These are phyloP conservation scores for Amaranthus tricolor DNA, from an alignment of 179 eudicot genomes.

Conservation along the genomic window DNA sequence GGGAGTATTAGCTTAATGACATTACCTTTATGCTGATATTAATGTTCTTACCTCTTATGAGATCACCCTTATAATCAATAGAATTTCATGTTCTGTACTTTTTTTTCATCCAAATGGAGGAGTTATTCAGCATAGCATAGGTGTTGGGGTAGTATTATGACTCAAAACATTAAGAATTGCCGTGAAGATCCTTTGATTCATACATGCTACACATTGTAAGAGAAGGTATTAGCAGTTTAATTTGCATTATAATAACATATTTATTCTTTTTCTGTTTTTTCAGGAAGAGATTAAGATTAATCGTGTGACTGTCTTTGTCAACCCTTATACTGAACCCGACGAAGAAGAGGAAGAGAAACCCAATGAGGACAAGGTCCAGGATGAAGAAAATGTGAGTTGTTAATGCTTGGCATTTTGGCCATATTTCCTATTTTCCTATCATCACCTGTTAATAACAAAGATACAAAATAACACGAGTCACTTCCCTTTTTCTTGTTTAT, in stretches of 20 bases:
- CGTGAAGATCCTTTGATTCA: not conserved
- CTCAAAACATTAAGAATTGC: not conserved
- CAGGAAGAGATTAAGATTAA: conserved; percentile 97
- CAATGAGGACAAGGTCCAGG: conserved; percentile 47
- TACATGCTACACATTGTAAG: not conserved
- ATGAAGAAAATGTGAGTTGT: conserved; percentile 73
- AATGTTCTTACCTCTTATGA: not conserved
- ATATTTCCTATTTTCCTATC: not conserved
- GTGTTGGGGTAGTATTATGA: not conserved
- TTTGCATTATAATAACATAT: conserved; percentile 8
- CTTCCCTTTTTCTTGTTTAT: not conserved
- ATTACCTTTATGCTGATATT: not conserved
- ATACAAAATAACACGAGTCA: not conserved
- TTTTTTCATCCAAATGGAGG: too few relatives aligned
- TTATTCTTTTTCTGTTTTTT: conserved; percentile 22
- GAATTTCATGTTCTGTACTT: too few relatives aligned
- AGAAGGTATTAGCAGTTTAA: not conserved
- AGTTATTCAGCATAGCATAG: too few relatives aligned
- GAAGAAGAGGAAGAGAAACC: conserved; percentile 70
- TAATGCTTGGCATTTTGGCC: not conserved
- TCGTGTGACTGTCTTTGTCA: conserved; percentile 67
- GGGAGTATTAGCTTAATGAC: not conserved
- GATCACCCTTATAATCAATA: not conserved
- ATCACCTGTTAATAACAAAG: not conserved
- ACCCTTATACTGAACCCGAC: conserved; percentile 86